Conservation (phyloP, 176 grass and related monocot species). For the Canna indica region DNA sequence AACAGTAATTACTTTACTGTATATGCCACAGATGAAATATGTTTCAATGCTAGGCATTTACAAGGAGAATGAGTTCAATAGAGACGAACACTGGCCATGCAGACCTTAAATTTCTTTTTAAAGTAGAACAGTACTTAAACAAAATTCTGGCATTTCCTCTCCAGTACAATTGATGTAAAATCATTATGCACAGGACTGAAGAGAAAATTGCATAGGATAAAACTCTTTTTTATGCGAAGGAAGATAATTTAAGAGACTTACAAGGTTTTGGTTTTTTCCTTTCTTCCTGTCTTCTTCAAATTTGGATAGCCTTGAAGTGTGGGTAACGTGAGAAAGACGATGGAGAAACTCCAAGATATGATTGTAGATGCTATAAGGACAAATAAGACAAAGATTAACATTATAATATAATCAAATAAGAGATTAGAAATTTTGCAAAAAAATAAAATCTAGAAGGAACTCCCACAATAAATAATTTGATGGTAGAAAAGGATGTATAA, state of each 20-base stretch:
- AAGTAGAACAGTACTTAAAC: neutral
- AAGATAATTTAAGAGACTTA: constrained; percentile 34
- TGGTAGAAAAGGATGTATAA: no score
- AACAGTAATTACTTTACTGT: neutral
- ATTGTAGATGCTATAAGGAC: constrained; percentile 75
- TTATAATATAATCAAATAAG: neutral
- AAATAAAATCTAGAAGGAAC: neutral
- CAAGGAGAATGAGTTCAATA: no score
- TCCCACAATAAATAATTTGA: neutral
- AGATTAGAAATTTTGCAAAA: neutral
- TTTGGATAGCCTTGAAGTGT: constrained; percentile 8
- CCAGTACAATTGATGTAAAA: neutral
- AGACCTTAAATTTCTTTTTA: no score
- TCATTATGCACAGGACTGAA: neutral
- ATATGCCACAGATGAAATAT: neutral
- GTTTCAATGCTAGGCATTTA: neutral
- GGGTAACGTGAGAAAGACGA: constrained; percentile 26
- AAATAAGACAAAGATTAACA: constrained; percentile 11
- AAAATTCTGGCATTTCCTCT: neutral
- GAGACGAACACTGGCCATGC: no score
- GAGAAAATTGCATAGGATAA: neutral
- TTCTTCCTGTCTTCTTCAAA: constrained; percentile 30
- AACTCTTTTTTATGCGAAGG: neutral
- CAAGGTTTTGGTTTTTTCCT: constrained; percentile 31
- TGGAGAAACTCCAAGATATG: constrained; percentile 48